Evolutionary conservation across 2,329 filamentous ascomycete genomes (phyloP), one percentile per base, ranked within the genome.

Genomic region (Ophiosphaerella korrae): DNA sequence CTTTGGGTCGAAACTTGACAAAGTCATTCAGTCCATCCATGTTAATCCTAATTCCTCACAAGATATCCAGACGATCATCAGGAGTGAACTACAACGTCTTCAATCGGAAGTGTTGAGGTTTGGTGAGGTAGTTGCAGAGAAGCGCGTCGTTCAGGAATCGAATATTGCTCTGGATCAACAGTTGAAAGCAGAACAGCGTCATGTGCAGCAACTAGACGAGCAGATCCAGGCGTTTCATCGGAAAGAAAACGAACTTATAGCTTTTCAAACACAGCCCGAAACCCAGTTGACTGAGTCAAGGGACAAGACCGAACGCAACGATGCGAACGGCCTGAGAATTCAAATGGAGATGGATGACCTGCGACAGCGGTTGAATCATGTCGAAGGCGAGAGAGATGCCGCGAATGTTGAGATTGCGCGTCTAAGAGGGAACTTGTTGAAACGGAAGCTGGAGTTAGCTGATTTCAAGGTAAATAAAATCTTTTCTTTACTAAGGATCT

Each of bases 51-150:
- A 44, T 3, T 32, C 46, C 2, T 57, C 36, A 1, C 49, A 55
- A 1, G 45, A 56, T 3, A 31, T 67, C 5, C 47, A 54, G 11
- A 29, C n/a, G 0, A 50, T 42, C 21, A 48, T 71, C 12, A 42
- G 45, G 13, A 44, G 55, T 8, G 56, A 68, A 24, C 12, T 68
- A 12, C 24, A 57, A 3, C 16, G 14, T 24, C 41, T 72, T 31
- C 50, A 46, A 18, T 26, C 16, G 1, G 60, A 67, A 2, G 52
- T 69, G 7, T 26, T 63, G 13, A 62, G 58, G 35, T 58, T 62
- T 14, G 52, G 64, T 11, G 55, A 68, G 18, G 41, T 56, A 6
- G 50, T 62, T 26, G 21, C 43, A 0, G 50, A 68, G n/a, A 53
- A 47, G 9, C 36, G 53, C 4, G 55, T 57, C 7, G 49, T 48